Evolutionary conservation across 805 yeast species (phyloP).

Genomic region (Spathaspora girioi): DNA sequence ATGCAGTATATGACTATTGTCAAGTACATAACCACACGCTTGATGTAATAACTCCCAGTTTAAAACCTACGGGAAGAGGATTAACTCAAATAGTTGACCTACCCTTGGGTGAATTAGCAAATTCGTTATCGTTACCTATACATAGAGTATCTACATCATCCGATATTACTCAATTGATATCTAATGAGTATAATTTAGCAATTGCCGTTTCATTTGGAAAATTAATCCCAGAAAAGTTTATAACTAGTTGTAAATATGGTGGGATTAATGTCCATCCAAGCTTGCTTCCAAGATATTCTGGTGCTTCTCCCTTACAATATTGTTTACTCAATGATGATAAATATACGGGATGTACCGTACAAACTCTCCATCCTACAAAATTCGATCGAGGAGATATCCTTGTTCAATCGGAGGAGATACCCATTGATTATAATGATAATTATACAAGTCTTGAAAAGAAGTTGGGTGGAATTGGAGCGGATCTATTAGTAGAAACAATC

Average conservation of each 20-base stretch:
- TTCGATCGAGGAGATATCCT: slow-evolving; percentile 80
- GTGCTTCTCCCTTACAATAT: slow-evolving; percentile 86
- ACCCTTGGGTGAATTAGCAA: slow-evolving; percentile 48
- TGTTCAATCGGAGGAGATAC: slow-evolving; percentile 47
- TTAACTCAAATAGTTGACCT: slow-evolving; percentile 44
- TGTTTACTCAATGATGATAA: slow-evolving; percentile 63
- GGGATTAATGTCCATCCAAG: slow-evolving; percentile 95
- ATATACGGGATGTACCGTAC: slow-evolving; percentile 81
- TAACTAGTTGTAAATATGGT: slow-evolving; percentile 48
- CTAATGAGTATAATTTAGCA: slow-evolving; percentile 51
- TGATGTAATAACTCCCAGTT: slow-evolving; percentile 60
- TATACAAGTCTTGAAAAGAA: slow-evolving; percentile 41
- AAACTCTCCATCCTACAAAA: slow-evolving; percentile 81
- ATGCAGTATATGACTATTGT: slow-evolving; percentile 26
- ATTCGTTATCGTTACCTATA: slow-evolving; percentile 27
- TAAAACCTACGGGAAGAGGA: slow-evolving; percentile 64
- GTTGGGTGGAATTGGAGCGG: slow-evolving; percentile 62
- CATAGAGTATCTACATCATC: slow-evolving; percentile 48
- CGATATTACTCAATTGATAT: slow-evolving; percentile 31
- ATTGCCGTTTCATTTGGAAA: slow-evolving; percentile 92
- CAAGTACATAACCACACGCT: slow-evolving; percentile 14
- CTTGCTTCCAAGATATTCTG: slow-evolving; percentile 73
- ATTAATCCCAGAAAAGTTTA: slow-evolving; percentile 64
- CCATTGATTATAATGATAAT: slow-evolving; percentile 43
- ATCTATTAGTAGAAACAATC: slow-evolving; percentile 47